Conservation (phyloP, 495 filamentous ascomycete genomes). For the Aspergillus carlsbadensis region DNA sequence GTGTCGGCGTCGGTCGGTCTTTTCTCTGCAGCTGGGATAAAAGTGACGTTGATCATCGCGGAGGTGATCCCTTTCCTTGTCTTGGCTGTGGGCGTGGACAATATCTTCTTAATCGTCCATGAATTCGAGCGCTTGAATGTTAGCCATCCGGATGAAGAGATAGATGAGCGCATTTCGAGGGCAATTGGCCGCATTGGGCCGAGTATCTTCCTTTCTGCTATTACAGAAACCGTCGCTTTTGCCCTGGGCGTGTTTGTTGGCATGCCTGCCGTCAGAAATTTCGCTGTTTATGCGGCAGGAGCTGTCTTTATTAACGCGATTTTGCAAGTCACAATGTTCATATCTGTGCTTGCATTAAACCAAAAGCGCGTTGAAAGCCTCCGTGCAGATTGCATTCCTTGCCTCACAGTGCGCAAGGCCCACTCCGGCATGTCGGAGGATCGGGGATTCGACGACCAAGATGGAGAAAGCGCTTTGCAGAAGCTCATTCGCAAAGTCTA, state of each 20-base stretch:
- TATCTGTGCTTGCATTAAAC: conserved; percentile 86
- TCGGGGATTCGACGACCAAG: conserved; percentile 60
- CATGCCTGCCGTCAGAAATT: conserved; percentile 97
- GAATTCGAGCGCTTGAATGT: conserved; percentile 95
- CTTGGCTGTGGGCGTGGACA: conserved; percentile 93
- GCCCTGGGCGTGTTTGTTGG: conserved; percentile 88
- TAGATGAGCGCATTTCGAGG: conserved; percentile 80
- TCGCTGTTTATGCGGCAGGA: conserved; percentile 92
- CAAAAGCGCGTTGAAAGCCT: conserved; percentile 81
- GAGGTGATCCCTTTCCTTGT: conserved; percentile 98
- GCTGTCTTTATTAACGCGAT: conserved; percentile 96
- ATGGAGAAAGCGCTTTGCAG: conserved; percentile 70
- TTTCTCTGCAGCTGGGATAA: conserved; percentile 85
- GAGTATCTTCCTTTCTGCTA: conserved; percentile 91
- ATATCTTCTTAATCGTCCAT: conserved; percentile 98
- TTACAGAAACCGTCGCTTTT: conserved; percentile 91
- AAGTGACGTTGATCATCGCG: conserved; percentile 94
- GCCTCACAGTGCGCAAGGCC: conserved; percentile 69
- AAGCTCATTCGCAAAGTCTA: conserved; percentile 85
- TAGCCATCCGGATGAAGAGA: conserved; percentile 78
- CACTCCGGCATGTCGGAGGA: conserved; percentile 52
- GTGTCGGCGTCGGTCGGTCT: conserved; percentile 92
- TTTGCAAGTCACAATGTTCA: conserved; percentile 93
- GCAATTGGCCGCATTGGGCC: conserved; percentile 93
- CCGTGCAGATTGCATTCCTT: conserved; percentile 93